Evolutionary conservation across 257 asterid species (phyloP), one percentile per base, ranked within the genome.

Genomic region (Linaria vulgaris): DNA sequence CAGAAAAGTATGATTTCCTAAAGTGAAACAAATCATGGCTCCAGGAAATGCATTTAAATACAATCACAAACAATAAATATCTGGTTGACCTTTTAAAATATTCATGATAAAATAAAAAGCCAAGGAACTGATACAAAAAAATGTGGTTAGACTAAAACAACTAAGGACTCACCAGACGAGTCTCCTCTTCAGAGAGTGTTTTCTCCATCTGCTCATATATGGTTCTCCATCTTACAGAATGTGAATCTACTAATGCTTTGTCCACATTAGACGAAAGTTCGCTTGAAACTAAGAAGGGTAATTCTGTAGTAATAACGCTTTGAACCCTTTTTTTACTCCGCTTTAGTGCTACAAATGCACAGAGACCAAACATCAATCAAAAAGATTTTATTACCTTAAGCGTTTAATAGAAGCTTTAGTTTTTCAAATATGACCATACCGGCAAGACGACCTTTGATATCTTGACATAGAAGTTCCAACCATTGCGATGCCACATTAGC

Each of bases 401-500:
- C n/a, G 30, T 31, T 46, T 23, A 66, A 12, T 16, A 1, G 20
- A 49, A 70, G 23, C 9, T 59, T 56, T 58, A 5, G n/a, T 12
- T 9, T 56, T 20, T 4, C 63, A 53, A 64, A 61, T 56, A 56
- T 27, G 58, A 59, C 20, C 53, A 4, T 71, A 82, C 99, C 97
- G 44, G 96, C 83, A 68, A 94, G 95, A 25, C 99, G 96, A 14
- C 95, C 96, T 71, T 56, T 78, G 27, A 86, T 80, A 74, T 94
- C 99, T 75, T 87, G 96, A 68, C 73, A 82, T 74, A 94, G 84
- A 75, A 94, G 94, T 46, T 85, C 99, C 92, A 94, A 67, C 99
- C 99, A 94, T 41, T 90, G 97, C 23, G 95, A 83, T 74, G 99
- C 99, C 31, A 88, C 83, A 72, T 78, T 86, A 16, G 98, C 95